Base-by-base conservation (phyloP, 2,329 filamentous ascomycete species). In the Trichophaea hybrida region DNA sequence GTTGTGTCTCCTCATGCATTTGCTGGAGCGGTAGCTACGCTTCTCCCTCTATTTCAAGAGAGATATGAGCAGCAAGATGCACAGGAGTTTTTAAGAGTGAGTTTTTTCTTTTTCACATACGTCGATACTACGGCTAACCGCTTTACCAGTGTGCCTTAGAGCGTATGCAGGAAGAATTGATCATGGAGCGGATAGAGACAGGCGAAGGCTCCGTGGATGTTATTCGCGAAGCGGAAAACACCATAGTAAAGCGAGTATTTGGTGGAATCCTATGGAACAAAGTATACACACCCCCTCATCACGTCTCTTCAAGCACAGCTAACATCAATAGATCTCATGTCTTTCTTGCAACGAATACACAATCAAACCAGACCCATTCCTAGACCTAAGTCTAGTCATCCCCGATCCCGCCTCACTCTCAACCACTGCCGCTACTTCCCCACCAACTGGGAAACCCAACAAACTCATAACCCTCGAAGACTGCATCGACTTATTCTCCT, bases 221-320 rank as follows among this genome's bases (percentile, higher is more conserved):
- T 10, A 40, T 52, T 56, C 15, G 48, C 53, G 51, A 57, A 43
- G 50, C 59, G 48, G 60, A 63, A 50, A 55, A 64, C 24, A 64
- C 58, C 5, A 64, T 64, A 24, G 58, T 64, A 37, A 61, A 64
- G 10, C 44, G 56, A 13, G 61, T 64, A 15, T 64, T 64, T 40
- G 62, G 62, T 35, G 62, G 62, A 54, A 55, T 63, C 34, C 34
- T 64, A 35, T 64, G 62, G 62, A 64, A 64, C n/a, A 64, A 64
- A 55, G 62, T 64, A 60, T 35, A n/a, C 46, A 55, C 35, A 13
- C 52, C n/a, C 46, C 13, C 5, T 12, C 10, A 7, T 48, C 55
- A 7, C 48, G 31, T 13, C 15, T 37, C 50, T 53, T 53, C 38
- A 38, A 54, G 35, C n/a, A n/a, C 49, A 33, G 48, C 37, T 46